Evolutionary conservation across 2,329 filamentous ascomycete genomes (phyloP), one percentile per base, ranked within the genome.

Genomic region (Scedosporium dehoogii): DNA sequence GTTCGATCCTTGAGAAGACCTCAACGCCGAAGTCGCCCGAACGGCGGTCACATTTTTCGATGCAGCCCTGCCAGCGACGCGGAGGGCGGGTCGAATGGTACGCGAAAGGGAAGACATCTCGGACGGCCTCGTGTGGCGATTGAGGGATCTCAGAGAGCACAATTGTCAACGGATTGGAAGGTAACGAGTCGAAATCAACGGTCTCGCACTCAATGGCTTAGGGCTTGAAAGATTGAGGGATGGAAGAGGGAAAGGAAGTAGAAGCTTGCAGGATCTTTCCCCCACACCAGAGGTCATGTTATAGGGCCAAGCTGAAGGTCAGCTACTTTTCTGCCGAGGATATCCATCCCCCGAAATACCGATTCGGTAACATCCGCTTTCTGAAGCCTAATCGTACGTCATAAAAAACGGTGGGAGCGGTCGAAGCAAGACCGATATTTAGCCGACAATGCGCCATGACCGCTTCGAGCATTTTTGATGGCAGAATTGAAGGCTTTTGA

Each of bases 321-420:
- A 56, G 27, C 7, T 16, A 23, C n/a, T 42, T 6, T 64, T 65
- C 62, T 63, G 60, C 65, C 67, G 67, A 69, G 67, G 67, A 67
- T 69, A 69, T 67, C 67, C 67, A 66, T 61, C 62, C 58, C 59
- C 18, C 57, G 61, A 23, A 23, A 23, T 27, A 27, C 62, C 63
- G 63, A 44, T 42, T 42, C 42, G 42, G 58, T 18, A 44, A 59
- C 16, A 27, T 59, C 58, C 55, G 55, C 55, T 23, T 55, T 55
- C 3, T 21, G 51, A 55, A 18, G 51, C 29, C 51, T 38, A 38
- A 38, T 38, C 33, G 33, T 38, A 55, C 44, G 44, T 18, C 16
- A 48, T 21, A 21, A n/a, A 21, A 48, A 48, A 12, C 44, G 44
- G 7, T n/a, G 44, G 9, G 7, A 5, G 6, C 6, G 44, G n/a